phyloP scores from a whole-genome alignment of 371 early-diverging fungal genomes.

The Gilbertella persicaria region DNA sequence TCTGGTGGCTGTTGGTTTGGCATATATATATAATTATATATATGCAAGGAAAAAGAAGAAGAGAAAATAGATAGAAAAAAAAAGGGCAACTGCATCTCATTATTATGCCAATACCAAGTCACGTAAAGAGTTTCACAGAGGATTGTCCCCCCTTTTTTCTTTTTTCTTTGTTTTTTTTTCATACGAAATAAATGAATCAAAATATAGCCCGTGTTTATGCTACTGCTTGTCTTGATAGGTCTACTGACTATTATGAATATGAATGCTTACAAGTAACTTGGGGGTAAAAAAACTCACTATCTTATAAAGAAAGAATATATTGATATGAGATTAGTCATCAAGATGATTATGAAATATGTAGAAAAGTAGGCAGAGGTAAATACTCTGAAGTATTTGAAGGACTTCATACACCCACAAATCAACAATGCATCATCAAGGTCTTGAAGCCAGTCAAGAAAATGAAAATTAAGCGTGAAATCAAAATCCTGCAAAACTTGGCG shows the following conservation, averaged over 20 bases:
- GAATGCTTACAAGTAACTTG: slow-evolving; percentile 21
- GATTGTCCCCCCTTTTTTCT: too few relatives aligned
- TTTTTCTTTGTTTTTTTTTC: too few relatives aligned
- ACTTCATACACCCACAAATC: slow-evolving; percentile 70
- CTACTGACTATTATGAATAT: slow-evolving; percentile 25
- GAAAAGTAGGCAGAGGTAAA: slow-evolving; percentile 98
- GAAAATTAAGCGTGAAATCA: slow-evolving; percentile 99
- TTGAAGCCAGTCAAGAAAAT: slow-evolving; percentile 99
- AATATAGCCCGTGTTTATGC: slow-evolving; percentile 18
- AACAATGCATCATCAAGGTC: slow-evolving; percentile 98
- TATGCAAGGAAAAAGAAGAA: too few relatives aligned
- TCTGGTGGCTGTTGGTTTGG: too few relatives aligned
- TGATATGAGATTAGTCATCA: slow-evolving; percentile 36
- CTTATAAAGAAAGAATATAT: background rate
- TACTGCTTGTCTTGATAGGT: slow-evolving; percentile 14
- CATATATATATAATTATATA: too few relatives aligned
- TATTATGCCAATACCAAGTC: too few relatives aligned
- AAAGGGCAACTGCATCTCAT: too few relatives aligned
- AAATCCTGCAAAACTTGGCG: slow-evolving; percentile 95
- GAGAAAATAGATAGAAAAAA: too few relatives aligned
- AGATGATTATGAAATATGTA: slow-evolving; percentile 96
- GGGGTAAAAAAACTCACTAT: slow-evolving; percentile 16
- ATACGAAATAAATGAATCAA: too few relatives aligned
- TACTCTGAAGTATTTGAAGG: slow-evolving; percentile 99
- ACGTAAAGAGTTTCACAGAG: too few relatives aligned